Percentiles rank a stretch among this genome's conserved stretches.
These are phyloP conservation scores for Quercus variabilis DNA, from an alignment of 306 rosid species.

Conservation along the genomic window DNA sequence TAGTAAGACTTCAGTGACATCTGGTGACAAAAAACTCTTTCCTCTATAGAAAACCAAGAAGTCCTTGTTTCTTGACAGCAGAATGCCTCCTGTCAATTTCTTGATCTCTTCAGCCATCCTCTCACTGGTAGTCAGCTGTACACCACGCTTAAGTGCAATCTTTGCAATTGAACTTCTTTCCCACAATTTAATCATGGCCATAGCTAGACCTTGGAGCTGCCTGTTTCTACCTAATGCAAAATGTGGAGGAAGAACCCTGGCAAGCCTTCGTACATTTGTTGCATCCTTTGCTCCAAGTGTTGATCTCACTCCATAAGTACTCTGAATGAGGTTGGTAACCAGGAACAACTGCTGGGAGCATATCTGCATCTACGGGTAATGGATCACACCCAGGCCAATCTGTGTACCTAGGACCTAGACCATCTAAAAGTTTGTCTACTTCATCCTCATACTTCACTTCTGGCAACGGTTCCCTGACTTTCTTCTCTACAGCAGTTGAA, in stretches of 20 bases:
- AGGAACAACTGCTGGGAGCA: slow-evolving; percentile 72
- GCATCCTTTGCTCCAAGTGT: slow-evolving; percentile 75
- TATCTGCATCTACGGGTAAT: slow-evolving; percentile 85
- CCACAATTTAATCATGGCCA: slow-evolving; percentile 83
- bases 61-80: slow-evolving; percentile 91
- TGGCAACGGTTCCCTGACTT: slow-evolving; percentile 29
- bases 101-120: slow-evolving; percentile 98
- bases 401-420: slow-evolving; percentile 78
- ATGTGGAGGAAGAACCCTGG: slow-evolving; percentile 96
- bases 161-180: slow-evolving; percentile 83
- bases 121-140: slow-evolving; percentile 93
- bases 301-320: slow-evolving; percentile 82
- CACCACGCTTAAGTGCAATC: slow-evolving; percentile 96
- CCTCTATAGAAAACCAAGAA: slow-evolving; percentile 92
- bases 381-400: slow-evolving; percentile 95
- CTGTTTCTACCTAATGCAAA: slow-evolving; percentile 91
- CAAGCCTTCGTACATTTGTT: slow-evolving; percentile 74
- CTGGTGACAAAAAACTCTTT: slow-evolving; percentile 77
- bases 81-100: slow-evolving; percentile 86
- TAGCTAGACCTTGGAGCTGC: slow-evolving; percentile 91
- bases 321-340: slow-evolving; percentile 83
- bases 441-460: slow-evolving; percentile 73
- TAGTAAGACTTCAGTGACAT: slow-evolving; percentile 66
- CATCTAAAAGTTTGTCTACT: slow-evolving; percentile 69
- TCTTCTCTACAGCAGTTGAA: slow-evolving; percentile 33